Conservation (phyloP, 2,329 filamentous ascomycete genomes). For the Monascus ruber region DNA sequence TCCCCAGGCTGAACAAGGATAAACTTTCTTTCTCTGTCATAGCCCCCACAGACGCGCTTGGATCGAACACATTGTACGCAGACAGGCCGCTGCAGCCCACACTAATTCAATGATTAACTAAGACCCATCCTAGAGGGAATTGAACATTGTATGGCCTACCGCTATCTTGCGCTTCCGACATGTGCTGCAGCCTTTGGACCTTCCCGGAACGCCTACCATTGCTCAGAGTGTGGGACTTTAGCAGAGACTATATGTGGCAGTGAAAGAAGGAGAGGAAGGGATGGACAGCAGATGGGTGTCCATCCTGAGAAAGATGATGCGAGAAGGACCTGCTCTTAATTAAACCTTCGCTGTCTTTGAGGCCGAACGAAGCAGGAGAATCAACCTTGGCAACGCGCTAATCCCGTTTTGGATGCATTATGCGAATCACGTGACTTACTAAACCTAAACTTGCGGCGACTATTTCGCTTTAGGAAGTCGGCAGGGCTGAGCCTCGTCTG, state of each 20-base stretch:
- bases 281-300: not conserved
- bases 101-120: slow-evolving; percentile 9
- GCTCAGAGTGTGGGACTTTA: not conserved
- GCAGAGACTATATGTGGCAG: not conserved
- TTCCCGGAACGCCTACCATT: not conserved
- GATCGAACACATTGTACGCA: slow-evolving; percentile 21
- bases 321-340: not conserved
- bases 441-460: not conserved
- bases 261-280: not conserved
- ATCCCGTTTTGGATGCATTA: not conserved
- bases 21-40: no score
- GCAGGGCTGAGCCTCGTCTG: not conserved
- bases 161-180: not conserved
- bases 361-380: not conserved
- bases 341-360: not conserved
- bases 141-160: not conserved
- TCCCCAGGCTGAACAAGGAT: no score
- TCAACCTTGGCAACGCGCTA: not conserved
- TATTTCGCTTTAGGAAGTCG: not conserved
- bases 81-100: slow-evolving; percentile 16
- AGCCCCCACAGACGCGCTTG: slow-evolving; percentile 18
- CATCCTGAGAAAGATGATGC: not conserved
- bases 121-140: not conserved
- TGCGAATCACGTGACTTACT: not conserved
- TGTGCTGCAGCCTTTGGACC: not conserved